Conservation (phyloP, 176 grass and related monocot species). For the Oryza glaberrima region DNA sequence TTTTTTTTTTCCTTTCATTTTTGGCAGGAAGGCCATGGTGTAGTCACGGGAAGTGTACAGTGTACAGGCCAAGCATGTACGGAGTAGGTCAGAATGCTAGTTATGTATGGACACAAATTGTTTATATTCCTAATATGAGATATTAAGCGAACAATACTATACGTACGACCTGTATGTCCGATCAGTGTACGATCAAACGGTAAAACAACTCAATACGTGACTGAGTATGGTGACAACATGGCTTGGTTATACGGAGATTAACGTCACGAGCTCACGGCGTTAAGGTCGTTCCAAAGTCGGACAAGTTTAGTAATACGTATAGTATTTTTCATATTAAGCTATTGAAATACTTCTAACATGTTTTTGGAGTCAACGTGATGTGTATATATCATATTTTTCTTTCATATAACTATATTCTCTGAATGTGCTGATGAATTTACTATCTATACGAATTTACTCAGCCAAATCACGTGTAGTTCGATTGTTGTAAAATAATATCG, state of each 20-base stretch:
- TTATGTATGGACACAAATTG: neutral
- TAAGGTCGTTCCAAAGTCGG: too few species aligned
- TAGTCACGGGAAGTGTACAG: slow-evolving; percentile 31
- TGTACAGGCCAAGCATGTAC: slow-evolving; percentile 39
- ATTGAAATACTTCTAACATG: neutral
- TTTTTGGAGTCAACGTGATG: neutral
- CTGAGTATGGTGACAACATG: too few species aligned
- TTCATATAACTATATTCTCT: neutral
- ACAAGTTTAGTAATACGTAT: too few species aligned
- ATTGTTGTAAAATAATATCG: too few species aligned
- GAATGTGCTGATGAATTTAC: neutral
- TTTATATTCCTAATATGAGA: slow-evolving; percentile 2
- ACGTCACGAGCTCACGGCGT: too few species aligned
- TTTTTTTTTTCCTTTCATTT: neutral
- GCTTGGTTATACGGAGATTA: too few species aligned
- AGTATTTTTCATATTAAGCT: neutral
- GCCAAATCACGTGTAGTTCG: too few species aligned
- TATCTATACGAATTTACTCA: too few species aligned
- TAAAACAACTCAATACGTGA: too few species aligned
- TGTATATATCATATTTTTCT: neutral
- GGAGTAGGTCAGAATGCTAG: slow-evolving; percentile 15
- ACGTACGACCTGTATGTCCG: too few species aligned
- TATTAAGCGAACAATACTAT: too few species aligned
- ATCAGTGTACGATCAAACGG: too few species aligned
- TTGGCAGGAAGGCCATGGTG: slow-evolving; percentile 19